phyloP scores from a whole-genome alignment of 352 stramenopile species.

The Phytopythium mirpurense region DNA sequence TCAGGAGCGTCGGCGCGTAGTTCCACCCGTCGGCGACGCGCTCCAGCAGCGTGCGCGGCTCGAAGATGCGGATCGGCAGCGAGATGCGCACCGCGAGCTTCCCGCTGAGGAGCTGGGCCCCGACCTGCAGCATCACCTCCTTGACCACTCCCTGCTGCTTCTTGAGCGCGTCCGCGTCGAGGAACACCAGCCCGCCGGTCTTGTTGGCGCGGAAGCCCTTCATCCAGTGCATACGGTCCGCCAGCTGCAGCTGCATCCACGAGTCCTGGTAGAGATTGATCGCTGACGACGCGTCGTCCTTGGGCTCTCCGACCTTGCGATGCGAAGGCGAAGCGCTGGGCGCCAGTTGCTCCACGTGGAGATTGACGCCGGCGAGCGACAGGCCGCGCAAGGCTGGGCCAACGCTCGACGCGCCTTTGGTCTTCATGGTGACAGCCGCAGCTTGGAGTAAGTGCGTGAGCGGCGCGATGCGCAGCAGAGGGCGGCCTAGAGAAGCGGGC shows the following conservation, averaged over 20 bases:
- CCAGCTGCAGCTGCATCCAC: slow-evolving; percentile 43
- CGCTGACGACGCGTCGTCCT: too few species aligned
- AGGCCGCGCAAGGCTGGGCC: slow-evolving; percentile 8
- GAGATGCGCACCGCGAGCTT: slow-evolving; percentile 71
- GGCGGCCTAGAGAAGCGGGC: background rate
- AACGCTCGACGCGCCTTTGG: background rate
- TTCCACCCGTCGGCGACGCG: slow-evolving; percentile 72
- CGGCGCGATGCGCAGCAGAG: too few species aligned
- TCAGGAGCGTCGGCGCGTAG: slow-evolving; percentile 71
- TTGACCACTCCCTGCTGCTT: slow-evolving; percentile 82
- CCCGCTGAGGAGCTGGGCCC: slow-evolving; percentile 57
- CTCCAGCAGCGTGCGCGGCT: slow-evolving; percentile 64
- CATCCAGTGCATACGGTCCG: slow-evolving; percentile 60
- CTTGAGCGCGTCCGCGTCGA: slow-evolving; percentile 62
- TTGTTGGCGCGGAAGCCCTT: slow-evolving; percentile 60
- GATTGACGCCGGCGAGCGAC: slow-evolving; percentile 37
- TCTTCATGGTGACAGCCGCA: background rate
- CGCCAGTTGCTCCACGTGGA: slow-evolving; percentile 52
- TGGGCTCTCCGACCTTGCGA: slow-evolving; percentile 21
- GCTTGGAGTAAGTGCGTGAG: too few species aligned
- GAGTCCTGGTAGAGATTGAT: slow-evolving; percentile 28
- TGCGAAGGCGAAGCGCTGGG: slow-evolving; percentile 32
- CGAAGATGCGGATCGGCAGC: slow-evolving; percentile 72
- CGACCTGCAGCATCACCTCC: slow-evolving; percentile 72
- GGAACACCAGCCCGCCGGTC: slow-evolving; percentile 59